A percentile compares a stretch with the other conserved stretches of the same genome.
Evolutionary conservation across 2,329 filamentous ascomycete species (phyloP).

Genomic region (Microcera coccophila): DNA sequence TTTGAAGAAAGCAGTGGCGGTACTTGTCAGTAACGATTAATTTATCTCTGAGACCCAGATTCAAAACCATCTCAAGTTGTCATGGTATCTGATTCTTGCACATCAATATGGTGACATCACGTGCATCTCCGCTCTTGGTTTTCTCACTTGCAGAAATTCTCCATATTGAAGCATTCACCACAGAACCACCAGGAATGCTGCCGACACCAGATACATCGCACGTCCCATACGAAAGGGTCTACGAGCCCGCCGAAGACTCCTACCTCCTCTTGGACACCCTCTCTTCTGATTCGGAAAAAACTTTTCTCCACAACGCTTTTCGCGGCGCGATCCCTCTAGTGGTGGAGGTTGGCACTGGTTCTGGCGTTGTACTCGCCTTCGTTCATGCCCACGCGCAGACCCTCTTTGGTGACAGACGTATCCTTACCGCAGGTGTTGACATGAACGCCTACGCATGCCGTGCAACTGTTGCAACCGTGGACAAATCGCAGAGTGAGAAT

Average conservation of each 20-base stretch:
- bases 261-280: conserved; percentile 91
- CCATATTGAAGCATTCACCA: conserved; percentile 17
- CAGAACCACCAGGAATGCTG: conserved; percentile 59
- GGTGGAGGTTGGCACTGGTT: conserved; percentile 85
- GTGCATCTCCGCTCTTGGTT: conserved; percentile 17
- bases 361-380: conserved; percentile 91
- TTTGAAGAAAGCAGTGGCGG: too few species aligned
- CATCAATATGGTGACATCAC: conserved; percentile 15
- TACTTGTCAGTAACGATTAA: too few species aligned
- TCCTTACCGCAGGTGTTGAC: conserved; percentile 76
- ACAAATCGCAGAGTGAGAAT: conserved; percentile 38
- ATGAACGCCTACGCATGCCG: conserved; percentile 79
- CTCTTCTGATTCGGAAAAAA: conserved; percentile 63
- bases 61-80: too few species aligned
- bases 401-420: conserved; percentile 67
- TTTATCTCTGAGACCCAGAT: too few species aligned
- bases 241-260: conserved; percentile 94
- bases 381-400: conserved; percentile 66
- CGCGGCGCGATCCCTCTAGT: conserved; percentile 55
- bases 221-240: conserved; percentile 81
- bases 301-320: conserved; percentile 67
- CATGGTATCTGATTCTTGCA: too few species aligned
- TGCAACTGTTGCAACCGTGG: conserved; percentile 68
- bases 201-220: conserved; percentile 92
- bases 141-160: conserved; percentile 8